Conservation (phyloP, 768 basidiomycete genomes). For the Suillus ampliporus region DNA sequence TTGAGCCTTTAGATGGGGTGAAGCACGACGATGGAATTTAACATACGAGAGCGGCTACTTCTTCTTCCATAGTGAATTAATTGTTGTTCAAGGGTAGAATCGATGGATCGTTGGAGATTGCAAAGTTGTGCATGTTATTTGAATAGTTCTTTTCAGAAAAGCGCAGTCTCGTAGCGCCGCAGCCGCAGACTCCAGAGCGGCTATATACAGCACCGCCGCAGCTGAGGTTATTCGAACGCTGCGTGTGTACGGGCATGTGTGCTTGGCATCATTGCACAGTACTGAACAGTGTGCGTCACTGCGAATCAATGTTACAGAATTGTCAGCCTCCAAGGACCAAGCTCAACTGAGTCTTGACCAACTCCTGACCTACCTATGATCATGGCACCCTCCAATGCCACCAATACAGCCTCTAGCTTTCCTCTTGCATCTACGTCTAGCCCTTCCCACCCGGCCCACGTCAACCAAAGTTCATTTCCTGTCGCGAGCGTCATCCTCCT, state of each 20-base stretch:
- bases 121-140: neutral
- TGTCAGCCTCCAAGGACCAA: conserved; percentile 1
- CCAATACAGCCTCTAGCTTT: neutral
- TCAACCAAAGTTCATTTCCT: conserved; percentile 5
- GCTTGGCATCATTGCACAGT: too few species aligned
- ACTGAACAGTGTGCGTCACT: too few species aligned
- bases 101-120: conserved; percentile 1
- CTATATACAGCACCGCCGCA: too few species aligned
- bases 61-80: conserved; percentile 60
- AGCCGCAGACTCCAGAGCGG: neutral
- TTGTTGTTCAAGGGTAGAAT: conserved; percentile 10
- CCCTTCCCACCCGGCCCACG: neutral
- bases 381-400: neutral
- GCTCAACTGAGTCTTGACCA: neutral
- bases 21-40: neutral
- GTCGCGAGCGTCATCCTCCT: conserved; percentile 28
- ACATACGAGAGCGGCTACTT: conserved; percentile 62
- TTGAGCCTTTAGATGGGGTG: conserved; percentile 9
- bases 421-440: neutral
- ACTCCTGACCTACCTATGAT: neutral
- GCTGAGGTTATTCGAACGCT: too few species aligned
- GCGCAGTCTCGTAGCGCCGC: neutral
- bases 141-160: neutral
- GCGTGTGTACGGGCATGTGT: too few species aligned
- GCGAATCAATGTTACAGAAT: neutral